Evolutionary conservation across 306 rosid genomes (phyloP), one percentile per base, ranked within the genome.

Genomic region (Fagus crenata): DNA sequence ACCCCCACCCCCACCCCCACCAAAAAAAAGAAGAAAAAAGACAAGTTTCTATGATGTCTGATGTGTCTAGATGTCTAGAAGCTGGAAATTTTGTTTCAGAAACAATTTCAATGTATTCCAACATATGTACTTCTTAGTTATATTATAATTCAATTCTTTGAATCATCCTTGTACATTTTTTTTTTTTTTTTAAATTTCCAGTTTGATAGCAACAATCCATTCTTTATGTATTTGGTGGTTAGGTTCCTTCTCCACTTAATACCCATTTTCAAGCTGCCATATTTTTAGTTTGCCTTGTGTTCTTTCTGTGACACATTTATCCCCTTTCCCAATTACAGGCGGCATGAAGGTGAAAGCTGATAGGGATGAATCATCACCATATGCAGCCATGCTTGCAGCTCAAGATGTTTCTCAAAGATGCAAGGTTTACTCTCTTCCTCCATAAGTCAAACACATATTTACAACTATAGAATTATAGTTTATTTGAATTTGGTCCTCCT

Each of bases 301-400:
- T 32, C 33, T 58, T 8, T 18, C 2, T 32, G 31, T 58, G 64
- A 58, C 64, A 6, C 37, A 28, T 22, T 28, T 58, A 9, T 58
- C 15, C 64, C 32, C 55, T 46, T 42, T 15, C 8, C 0, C 0
- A 49, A 31, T 36, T 53, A 67, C 69, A 93, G 97, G 97, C 80
- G 98, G 98, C 4, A 93, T 93, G 98, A 93, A 93, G 89, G 97
- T 91, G 70, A 93, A 93, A 51, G 98, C 95, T 49, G 98, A 91
- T 74, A 84, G 97, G 74, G 98, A 93, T 64, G 98, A 93, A 67
- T 93, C 98, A 6, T 91, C 97, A 2, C 98, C 98, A 0, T 93
- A 93, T 71, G 98, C 95, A 31, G 97, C 98, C 54, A 91, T 93
- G 98, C 93, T 93, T 88, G 97, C 97, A 0, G 98, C 98, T 1